Evolutionary conservation across 805 yeast species (phyloP), one percentile per base, ranked within the genome.

Genomic region (Candida namnaoensis): DNA sequence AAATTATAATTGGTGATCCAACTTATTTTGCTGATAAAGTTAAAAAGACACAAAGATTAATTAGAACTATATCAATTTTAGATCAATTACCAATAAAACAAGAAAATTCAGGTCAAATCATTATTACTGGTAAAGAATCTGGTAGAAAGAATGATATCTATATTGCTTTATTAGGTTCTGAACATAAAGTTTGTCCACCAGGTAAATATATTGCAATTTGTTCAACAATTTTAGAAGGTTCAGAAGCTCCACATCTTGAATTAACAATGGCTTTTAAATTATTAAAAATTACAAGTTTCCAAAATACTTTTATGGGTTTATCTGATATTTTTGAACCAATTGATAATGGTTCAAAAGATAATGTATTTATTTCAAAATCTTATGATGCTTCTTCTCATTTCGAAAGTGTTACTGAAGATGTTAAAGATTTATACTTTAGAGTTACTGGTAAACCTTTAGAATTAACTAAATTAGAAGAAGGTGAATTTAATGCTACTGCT

Each of bases 321-420:
- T 84, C 95, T 11, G 96, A 91, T 49, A 57, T 93, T 38, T 88
- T 82, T 54, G 96, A 85, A 62, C 98, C 99, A 12, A 58, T 68
- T 11, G 83, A 76, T 34, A 95, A 88, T 58, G 99, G 99, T 10
- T 68, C 82, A 14, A 68, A 73, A 46, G 90, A 84, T 61, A 78
- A 82, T 43, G 78, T 93, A 39, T 93, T 66, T 64, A 72, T 93
- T 44, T 88, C 97, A 34, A 84, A 76, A 66, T 84, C 95, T 44
- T 93, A 88, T 61, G 99, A 93, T 61, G 83, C 98, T 1, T 74
- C 95, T 9, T 88, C 96, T 9, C 99, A 93, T 66, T 93, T 93
- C 60, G 99, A 93, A 65, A 69, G 90, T 36, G 85, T 95, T 54
- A 93, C 99, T 34, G 98, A 93, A 61, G 98, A 93, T 62, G 95